Evolutionary conservation across 2,329 filamentous ascomycete species (phyloP).

Genomic region (Hymenoscyphus infarciens): DNA sequence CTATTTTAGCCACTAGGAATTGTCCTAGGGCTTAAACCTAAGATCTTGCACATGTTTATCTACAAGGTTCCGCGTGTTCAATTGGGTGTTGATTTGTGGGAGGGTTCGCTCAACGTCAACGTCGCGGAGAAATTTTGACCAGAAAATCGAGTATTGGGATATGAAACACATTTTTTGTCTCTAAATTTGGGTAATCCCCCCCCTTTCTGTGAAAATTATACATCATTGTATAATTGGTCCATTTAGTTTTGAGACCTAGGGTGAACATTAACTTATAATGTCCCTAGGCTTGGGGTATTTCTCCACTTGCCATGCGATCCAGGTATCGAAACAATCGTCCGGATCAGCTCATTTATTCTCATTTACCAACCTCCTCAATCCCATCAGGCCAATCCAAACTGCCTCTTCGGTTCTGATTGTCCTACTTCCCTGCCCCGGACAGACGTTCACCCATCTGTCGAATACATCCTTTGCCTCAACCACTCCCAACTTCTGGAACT

Average conservation of each 20-base stretch:
- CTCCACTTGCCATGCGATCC: not conserved
- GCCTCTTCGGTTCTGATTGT: slow-evolving; percentile 84
- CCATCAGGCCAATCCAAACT: slow-evolving; percentile 70
- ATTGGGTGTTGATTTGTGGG: too few species aligned
- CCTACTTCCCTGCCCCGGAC: slow-evolving; percentile 76
- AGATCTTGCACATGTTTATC: too few species aligned
- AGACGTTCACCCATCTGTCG: slow-evolving; percentile 79
- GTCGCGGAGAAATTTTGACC: too few species aligned
- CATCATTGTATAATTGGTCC: not conserved
- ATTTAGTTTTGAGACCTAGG: not conserved
- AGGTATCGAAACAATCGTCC: not conserved
- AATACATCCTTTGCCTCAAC: slow-evolving; percentile 66
- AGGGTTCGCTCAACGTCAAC: too few species aligned
- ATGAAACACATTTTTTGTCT: too few species aligned
- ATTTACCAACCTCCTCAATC: slow-evolving; percentile 54
- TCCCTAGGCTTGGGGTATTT: not conserved
- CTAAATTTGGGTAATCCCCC: too few species aligned
- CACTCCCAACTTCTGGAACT: slow-evolving; percentile 54
- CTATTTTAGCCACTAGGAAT: too few species aligned
- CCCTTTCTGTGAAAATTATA: not conserved
- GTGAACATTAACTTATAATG: not conserved
- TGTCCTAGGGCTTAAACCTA: too few species aligned
- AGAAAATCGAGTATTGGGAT: too few species aligned
- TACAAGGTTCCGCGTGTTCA: too few species aligned
- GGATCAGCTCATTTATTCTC: slow-evolving; percentile 24